Evolutionary conservation across 2,329 filamentous ascomycete species (phyloP), one percentile per base, ranked within the genome.

Genomic region (Huntiella decipiens): DNA sequence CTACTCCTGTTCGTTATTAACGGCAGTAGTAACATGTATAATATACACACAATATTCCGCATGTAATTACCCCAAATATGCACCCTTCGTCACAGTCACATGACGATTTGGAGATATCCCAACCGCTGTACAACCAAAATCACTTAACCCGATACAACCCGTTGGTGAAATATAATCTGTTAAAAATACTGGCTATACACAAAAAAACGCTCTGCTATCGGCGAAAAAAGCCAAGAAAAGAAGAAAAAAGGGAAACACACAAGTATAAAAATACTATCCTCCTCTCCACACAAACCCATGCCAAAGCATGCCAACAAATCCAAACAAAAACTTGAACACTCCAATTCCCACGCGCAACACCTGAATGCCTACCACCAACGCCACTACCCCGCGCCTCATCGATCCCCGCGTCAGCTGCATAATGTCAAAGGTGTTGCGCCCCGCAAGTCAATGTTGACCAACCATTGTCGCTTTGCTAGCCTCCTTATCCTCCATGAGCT

Each of bases 401-500:
- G 48, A 50, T 19, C 44, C 44, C 46, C 49, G 32, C 32, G 46
- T 46, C 41, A 40, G 35, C 36, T 49, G 46, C 34, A 46, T 49
- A 35, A 44, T 28, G 22, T 28, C 38, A 47, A 51, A 47, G 38
- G 49, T 49, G 38, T 44, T 46, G 44, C 43, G 43, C 49, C 32
- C 39, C 39, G 42, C 45, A 51, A 44, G 45, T 51, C 47, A 50
- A 51, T 46, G 46, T 16, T 41, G 22, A 19, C 36, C 35, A n/a
- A 64, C 63, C 3, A 71, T 10, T 28, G 22, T 28, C 8, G 22
- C 22, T 28, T 28, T 28, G 8, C 6, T 28, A 28, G 7, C 22
- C 22, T 28, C 22, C 22, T 28, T 28, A 28, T 28, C 22, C 22
- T 28, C 22, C 22, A 28, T 10, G 7, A 28, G 22, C 22, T 28